A percentile compares a stretch with the other conserved stretches of the same genome.
These are phyloP conservation scores for Carallia brachiata DNA, from an alignment of 345 rosid species.

Conservation along the genomic window DNA sequence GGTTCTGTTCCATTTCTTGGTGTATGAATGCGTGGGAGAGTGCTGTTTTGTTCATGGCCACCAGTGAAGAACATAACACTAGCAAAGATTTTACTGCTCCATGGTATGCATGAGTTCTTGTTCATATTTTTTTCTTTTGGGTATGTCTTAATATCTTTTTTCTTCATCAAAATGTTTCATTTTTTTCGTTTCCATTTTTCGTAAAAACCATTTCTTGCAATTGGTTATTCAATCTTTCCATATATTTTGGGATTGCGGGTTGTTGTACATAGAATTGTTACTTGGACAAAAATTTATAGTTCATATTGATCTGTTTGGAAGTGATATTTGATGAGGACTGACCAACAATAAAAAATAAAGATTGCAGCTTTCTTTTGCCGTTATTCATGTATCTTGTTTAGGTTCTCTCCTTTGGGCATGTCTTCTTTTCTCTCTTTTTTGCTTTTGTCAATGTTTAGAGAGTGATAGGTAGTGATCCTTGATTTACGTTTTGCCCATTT, in stretches of 20 bases:
- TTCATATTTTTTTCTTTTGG: slow-evolving; percentile 34
- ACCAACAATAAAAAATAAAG: no score
- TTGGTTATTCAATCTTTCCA: not conserved
- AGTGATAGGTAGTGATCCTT: no score
- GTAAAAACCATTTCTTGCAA: not conserved
- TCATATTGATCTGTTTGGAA: no score
- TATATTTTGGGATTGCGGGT: not conserved
- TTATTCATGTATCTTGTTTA: no score
- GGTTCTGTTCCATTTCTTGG: not conserved
- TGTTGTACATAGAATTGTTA: no score
- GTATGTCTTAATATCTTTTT: slow-evolving; percentile 14
- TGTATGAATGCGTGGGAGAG: not conserved
- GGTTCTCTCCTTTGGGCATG: no score
- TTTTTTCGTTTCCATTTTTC: not conserved
- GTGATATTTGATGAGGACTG: no score
- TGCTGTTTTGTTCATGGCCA: slow-evolving; percentile 25
- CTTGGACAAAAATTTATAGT: no score
- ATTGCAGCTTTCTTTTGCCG: no score
- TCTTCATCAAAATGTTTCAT: not conserved
- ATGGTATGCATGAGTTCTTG: slow-evolving; percentile 30
- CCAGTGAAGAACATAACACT: slow-evolving; percentile 1
- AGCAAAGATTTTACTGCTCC: slow-evolving; percentile 3
- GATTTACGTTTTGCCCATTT: no score
- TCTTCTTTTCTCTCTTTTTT: no score
- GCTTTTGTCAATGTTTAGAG: no score